Percentiles rank a stretch among this genome's conserved stretches.
Evolutionary conservation across 176 grass and related monocot genomes (phyloP).

Genomic region (Rhynchospora breviuscula): DNA sequence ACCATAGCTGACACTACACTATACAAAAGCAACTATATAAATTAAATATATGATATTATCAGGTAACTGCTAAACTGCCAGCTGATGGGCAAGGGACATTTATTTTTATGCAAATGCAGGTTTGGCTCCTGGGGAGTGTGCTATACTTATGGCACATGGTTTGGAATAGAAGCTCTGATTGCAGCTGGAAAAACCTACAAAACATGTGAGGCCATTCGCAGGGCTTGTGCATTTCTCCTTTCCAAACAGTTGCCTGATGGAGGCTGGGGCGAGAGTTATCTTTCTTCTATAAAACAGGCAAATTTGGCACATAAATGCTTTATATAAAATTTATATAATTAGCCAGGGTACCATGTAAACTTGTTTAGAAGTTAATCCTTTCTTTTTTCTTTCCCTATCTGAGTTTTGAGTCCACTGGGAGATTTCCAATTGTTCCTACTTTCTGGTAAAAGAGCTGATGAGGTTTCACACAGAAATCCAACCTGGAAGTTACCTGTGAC

Average conservation of each 20-base stretch:
- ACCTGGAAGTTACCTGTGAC: background rate
- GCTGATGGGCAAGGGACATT: background rate
- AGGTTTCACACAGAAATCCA: background rate
- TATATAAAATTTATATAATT: background rate
- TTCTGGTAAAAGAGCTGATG: background rate
- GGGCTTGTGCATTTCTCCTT: conserved; percentile 41
- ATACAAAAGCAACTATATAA: background rate
- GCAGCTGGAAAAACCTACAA: conserved; percentile 33
- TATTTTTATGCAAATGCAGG: conserved; percentile 22
- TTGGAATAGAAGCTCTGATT: conserved; percentile 33
- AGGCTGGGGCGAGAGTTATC: conserved; percentile 56
- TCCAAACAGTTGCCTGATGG: conserved; percentile 46
- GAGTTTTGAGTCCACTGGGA: background rate
- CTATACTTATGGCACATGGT: conserved; percentile 49
- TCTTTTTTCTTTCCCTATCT: background rate
- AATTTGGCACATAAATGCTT: background rate
- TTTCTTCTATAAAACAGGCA: conserved; percentile 42
- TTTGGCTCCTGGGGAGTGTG: conserved; percentile 51
- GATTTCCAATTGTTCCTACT: background rate
- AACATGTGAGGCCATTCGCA: conserved; percentile 23
- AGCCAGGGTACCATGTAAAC: background rate
- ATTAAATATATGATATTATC: background rate
- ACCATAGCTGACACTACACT: background rate
- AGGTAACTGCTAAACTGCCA: background rate
- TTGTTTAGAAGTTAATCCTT: background rate